Base-by-base conservation (phyloP, 306 rosid genomes). In the Corylus avellana region DNA sequence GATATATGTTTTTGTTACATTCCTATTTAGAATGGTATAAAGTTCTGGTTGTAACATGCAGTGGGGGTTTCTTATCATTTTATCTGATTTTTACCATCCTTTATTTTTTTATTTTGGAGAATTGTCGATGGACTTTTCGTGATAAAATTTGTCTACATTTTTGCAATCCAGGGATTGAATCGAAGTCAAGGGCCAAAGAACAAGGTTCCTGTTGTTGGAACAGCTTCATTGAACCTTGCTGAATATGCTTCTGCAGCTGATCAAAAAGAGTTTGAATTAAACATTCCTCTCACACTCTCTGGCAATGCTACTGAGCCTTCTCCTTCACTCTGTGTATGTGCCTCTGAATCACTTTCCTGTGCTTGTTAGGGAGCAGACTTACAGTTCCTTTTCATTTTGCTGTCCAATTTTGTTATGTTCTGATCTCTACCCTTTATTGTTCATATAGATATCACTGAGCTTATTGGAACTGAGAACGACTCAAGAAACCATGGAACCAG, bases 141-240 rank as follows among this genome's bases (percentile, higher is more conserved):
- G 75, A 49, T 46, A 73, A 74, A 73, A 74, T 80, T 77, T 55
- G 73, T 71, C 13, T 58, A 55, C 66, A 58, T 22, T 54, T 42
- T 57, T 61, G 1, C 81, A 12, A 70, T 84, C 59, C 91, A 96
- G 99, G 96, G 93, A 29, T 84, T 88, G 77, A 91, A 92, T 85
- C 94, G 84, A 78, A 91, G 93, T 83, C 96, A 85, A 76, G 92
- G 93, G 79, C 74, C 90, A 16, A 96, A 93, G 79, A 84, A 72
- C 78, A 95, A 91, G 87, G 90, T 87, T 75, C 88, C 88, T 58
- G 88, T 88, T 61, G 81, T 91, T 18, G 99, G 99, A 70, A 87
- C 87, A 4, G 94, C 92, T 14, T 86, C 93, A 13, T 82, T 96
- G 93, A 96, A 96, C 78, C 88, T 96, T 74, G 92, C 99, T 66